These are phyloP conservation scores for Chlorella sorokiniana DNA, from an alignment of 139 green algal species.

Conservation along the genomic window DNA sequence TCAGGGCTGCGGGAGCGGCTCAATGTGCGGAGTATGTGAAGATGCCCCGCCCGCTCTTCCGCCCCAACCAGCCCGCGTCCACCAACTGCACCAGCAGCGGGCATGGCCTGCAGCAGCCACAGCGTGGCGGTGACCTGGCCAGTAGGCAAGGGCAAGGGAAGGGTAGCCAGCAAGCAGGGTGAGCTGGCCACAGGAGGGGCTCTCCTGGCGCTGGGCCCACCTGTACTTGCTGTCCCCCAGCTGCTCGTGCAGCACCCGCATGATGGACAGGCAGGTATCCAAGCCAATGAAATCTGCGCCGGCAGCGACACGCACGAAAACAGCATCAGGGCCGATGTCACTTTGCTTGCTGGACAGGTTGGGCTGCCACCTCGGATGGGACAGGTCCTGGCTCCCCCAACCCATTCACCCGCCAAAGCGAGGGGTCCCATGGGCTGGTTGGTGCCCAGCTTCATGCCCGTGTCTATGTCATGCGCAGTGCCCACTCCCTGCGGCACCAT, in stretches of 20 bases:
- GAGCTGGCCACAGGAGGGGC: no score
- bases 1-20: background rate
- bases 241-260: constrained; percentile 84
- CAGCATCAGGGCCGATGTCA: background rate
- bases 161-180: background rate
- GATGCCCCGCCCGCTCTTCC: constrained; percentile 71
- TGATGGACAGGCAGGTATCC: constrained; percentile 93
- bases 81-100: constrained; percentile 79
- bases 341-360: background rate
- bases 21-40: constrained; percentile 69
- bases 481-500: constrained; percentile 62
- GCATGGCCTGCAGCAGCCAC: constrained; percentile 23
- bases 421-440: constrained; percentile 86
- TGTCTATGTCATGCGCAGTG: constrained; percentile 87
- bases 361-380: background rate
- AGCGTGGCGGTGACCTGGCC: background rate
- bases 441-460: constrained; percentile 83
- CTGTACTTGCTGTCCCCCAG: constrained; percentile 92
- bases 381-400: no score
- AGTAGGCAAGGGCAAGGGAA: constrained; percentile 72
- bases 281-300: constrained; percentile 76
- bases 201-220: no score
- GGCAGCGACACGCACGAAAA: background rate
- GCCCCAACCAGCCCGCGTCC: constrained; percentile 86
- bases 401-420: constrained; percentile 41